A percentile compares a stretch with the other conserved stretches of the same genome.
These are phyloP conservation scores for Ustilago hordei DNA, from an alignment of 1,284 basidiomycete genomes.

Conservation along the genomic window DNA sequence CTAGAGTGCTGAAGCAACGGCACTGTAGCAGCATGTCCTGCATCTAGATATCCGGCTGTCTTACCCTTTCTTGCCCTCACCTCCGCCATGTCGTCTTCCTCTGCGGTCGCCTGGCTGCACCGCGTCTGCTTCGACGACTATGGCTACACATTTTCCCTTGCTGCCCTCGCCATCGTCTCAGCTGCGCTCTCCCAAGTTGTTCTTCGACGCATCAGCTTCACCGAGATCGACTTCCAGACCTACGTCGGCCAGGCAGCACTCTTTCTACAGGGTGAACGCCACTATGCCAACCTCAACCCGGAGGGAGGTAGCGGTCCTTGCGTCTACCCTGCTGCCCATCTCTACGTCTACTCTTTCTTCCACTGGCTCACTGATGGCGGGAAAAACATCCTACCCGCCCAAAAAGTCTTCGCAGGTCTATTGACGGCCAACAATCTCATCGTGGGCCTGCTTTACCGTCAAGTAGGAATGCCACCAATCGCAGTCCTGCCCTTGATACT, in stretches of 20 bases:
- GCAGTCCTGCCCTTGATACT: slow-evolving; percentile 81
- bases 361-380: slow-evolving; percentile 78
- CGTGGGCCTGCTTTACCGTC: slow-evolving; percentile 55
- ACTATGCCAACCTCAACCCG: slow-evolving; percentile 80
- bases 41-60: not conserved
- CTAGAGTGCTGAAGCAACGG: not conserved
- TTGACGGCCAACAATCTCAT: slow-evolving; percentile 49
- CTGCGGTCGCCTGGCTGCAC: slow-evolving; percentile 25
- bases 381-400: slow-evolving; percentile 74
- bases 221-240: slow-evolving; percentile 98
- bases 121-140: slow-evolving; percentile 38
- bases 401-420: slow-evolving; percentile 53
- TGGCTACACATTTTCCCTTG: slow-evolving; percentile 37
- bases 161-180: slow-evolving; percentile 27
- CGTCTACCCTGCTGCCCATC: slow-evolving; percentile 94
- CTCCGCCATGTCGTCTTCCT: slow-evolving; percentile 23
- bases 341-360: slow-evolving; percentile 84
- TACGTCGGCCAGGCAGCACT: slow-evolving; percentile 88
- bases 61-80: not conserved
- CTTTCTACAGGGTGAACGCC: slow-evolving; percentile 83
- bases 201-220: slow-evolving; percentile 70
- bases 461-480: slow-evolving; percentile 55
- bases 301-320: slow-evolving; percentile 91
- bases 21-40: slow-evolving; percentile 11
- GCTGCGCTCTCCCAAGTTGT: slow-evolving; percentile 24